Conservation (phyloP, 148 eudicot species). For the Chenopodium quinoa region DNA sequence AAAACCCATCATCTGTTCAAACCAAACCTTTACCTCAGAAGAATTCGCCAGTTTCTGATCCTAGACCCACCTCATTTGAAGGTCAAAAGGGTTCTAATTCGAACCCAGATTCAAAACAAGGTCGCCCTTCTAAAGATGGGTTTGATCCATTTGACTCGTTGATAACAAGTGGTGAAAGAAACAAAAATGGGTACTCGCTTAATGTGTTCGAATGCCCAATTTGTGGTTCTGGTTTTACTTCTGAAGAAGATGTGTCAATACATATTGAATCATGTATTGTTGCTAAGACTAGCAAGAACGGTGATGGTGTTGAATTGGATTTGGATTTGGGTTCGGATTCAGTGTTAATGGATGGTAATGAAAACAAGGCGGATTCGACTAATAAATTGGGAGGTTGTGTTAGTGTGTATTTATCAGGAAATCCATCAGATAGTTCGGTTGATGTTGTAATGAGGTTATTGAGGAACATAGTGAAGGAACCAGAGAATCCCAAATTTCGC, state of each 20-base stretch:
- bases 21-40: constrained; percentile 43
- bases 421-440: constrained; percentile 58
- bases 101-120: neutral
- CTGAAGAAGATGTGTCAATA: constrained; percentile 76
- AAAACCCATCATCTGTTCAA: constrained; percentile 18
- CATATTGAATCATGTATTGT: constrained; percentile 80
- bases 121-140: constrained; percentile 35
- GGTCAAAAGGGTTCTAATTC: constrained; percentile 5
- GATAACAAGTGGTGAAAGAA: constrained; percentile 73
- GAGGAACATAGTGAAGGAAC: constrained; percentile 68
- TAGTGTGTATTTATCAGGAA: constrained; percentile 67
- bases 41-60: constrained; percentile 29
- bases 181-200: constrained; percentile 60
- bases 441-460: constrained; percentile 68
- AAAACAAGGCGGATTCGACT: constrained; percentile 15
- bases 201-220: constrained; percentile 89
- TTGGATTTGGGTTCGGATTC: constrained; percentile 23
- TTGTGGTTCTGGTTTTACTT: constrained; percentile 62
- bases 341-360: constrained; percentile 23
- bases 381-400: constrained; percentile 56
- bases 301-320: constrained; percentile 19
- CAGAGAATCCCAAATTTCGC: constrained; percentile 79
- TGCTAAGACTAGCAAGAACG: constrained; percentile 22
- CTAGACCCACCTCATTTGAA: constrained; percentile 10
- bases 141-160: constrained; percentile 78